phyloP scores from a whole-genome alignment of 2,329 filamentous ascomycete genomes.

The Neonectria neomacrospora region DNA sequence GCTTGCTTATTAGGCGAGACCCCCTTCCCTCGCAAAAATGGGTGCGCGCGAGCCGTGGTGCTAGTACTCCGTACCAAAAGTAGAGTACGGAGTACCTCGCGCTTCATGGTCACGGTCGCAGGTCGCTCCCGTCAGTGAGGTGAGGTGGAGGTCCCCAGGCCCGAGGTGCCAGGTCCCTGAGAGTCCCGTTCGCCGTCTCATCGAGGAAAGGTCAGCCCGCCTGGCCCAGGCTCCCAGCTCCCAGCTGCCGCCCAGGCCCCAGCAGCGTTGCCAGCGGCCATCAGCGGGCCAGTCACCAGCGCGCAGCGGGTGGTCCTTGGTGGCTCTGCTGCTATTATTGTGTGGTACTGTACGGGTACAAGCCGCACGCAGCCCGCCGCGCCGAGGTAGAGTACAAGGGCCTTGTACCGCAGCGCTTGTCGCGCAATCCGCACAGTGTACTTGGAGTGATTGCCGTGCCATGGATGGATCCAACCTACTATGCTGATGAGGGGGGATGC shows the following conservation, averaged over 20 bases:
- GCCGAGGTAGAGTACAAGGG: slow-evolving; percentile 51
- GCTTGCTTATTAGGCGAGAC: slow-evolving; percentile 44
- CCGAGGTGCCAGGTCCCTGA: slow-evolving; percentile 16
- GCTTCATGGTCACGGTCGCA: slow-evolving; percentile 3
- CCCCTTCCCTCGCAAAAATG: slow-evolving; percentile 43
- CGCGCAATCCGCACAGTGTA: slow-evolving; percentile 50
- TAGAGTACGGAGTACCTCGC: slow-evolving; percentile 19
- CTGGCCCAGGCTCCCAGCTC: slow-evolving; percentile 34
- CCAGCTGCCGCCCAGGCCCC: slow-evolving; percentile 39
- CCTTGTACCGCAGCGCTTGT: slow-evolving; percentile 44
- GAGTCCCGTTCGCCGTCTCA: slow-evolving; percentile 13
- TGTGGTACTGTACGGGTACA: slow-evolving; percentile 55
- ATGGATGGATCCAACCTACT: no score
- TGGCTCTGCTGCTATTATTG: slow-evolving; percentile 44
- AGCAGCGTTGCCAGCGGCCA: slow-evolving; percentile 34
- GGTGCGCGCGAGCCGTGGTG: slow-evolving; percentile 41
- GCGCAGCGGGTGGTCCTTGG: slow-evolving; percentile 33
- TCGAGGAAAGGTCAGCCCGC: slow-evolving; percentile 33
- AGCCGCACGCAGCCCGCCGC: slow-evolving; percentile 45
- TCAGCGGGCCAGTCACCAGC: slow-evolving; percentile 35
- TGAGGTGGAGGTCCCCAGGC: neutral
- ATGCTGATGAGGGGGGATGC: no score
- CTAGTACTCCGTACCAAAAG: slow-evolving; percentile 27
- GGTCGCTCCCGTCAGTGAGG: slow-evolving; percentile 1
- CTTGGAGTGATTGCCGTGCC: slow-evolving; percentile 37